These are phyloP conservation scores for Laguncularia racemosa DNA, from an alignment of 345 rosid species.

Conservation along the genomic window DNA sequence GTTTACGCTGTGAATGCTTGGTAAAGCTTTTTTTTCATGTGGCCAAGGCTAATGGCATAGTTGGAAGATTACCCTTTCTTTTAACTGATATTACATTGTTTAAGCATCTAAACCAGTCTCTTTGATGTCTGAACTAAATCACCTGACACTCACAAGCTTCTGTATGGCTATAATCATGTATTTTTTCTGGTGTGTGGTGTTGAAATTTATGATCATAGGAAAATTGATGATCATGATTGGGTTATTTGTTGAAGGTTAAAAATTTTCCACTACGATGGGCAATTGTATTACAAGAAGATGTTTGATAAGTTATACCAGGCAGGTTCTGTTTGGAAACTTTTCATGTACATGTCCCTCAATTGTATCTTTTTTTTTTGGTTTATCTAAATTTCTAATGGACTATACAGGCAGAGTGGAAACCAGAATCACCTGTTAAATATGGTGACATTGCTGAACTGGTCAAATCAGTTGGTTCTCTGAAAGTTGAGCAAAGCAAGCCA, in stretches of 20 bases:
- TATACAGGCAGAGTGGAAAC: slow-evolving; percentile 86
- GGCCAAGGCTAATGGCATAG: too few species aligned
- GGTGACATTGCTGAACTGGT: slow-evolving; percentile 63
- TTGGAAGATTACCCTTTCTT: too few species aligned
- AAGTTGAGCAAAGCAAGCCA: slow-evolving; percentile 48
- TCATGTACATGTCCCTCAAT: background rate
- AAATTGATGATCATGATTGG: background rate
- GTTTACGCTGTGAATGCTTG: too few species aligned
- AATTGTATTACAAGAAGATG: slow-evolving; percentile 64
- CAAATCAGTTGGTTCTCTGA: slow-evolving; percentile 54
- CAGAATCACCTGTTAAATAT: slow-evolving; percentile 64
- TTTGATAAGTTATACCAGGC: slow-evolving; percentile 93
- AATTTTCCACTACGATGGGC: slow-evolving; percentile 75
- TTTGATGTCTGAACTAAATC: background rate
- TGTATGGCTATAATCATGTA: too few species aligned
- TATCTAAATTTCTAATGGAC: background rate
- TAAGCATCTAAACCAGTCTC: background rate
- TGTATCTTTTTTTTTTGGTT: background rate
- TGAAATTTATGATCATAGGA: too few species aligned
- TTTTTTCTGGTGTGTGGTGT: too few species aligned
- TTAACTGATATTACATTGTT: too few species aligned
- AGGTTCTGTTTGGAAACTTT: slow-evolving; percentile 6
- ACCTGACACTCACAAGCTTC: background rate
- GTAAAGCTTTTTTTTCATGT: too few species aligned
- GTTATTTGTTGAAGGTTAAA: slow-evolving; percentile 53